Conservation (phyloP, 1,284 basidiomycete species). For the Moesziomyces aphidis region DNA sequence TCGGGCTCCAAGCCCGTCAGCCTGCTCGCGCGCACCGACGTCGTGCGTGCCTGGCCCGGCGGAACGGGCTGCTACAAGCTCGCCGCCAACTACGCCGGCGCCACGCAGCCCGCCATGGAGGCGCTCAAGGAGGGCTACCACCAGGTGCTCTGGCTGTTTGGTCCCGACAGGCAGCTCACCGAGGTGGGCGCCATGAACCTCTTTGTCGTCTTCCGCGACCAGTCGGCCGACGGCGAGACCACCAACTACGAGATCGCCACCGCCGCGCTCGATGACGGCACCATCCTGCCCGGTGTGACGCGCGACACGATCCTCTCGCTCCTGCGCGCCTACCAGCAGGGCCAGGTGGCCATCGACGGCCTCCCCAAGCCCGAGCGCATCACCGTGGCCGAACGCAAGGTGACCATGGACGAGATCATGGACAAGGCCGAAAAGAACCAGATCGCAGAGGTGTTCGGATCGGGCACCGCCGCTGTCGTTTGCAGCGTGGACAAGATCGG, state of each 20-base stretch:
- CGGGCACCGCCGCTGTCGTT: conserved; percentile 50
- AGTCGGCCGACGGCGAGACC: conserved; percentile 13
- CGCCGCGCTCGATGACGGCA: conserved; percentile 72
- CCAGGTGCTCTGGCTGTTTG: conserved; percentile 52
- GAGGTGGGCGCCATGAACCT: conserved; percentile 58
- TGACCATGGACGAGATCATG: conserved; percentile 52
- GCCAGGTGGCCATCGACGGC: conserved; percentile 70
- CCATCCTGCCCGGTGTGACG: conserved; percentile 95
- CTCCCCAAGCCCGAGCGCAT: conserved; percentile 41
- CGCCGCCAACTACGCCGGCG: conserved; percentile 75
- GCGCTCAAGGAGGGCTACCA: conserved; percentile 47
- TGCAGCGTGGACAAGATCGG: conserved; percentile 55
- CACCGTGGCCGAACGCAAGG: conserved; percentile 38
- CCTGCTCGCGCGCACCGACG: conserved; percentile 44
- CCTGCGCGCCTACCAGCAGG: conserved; percentile 73
- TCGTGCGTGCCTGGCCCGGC: conserved; percentile 82
- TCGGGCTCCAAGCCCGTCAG: conserved; percentile 47
- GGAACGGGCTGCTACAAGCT: conserved; percentile 94
- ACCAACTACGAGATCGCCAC: conserved; percentile 70
- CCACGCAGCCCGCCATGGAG: conserved; percentile 44
- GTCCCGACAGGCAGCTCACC: conserved; percentile 46
- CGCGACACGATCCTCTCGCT: conserved; percentile 84
- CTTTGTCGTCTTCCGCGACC: conserved; percentile 52
- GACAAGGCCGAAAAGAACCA: conserved; percentile 25
- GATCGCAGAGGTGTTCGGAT: conserved; percentile 50